Evolutionary conservation across 2,329 filamentous ascomycete genomes (phyloP), one percentile per base, ranked within the genome.

Genomic region (Fusarium euwallaceae): DNA sequence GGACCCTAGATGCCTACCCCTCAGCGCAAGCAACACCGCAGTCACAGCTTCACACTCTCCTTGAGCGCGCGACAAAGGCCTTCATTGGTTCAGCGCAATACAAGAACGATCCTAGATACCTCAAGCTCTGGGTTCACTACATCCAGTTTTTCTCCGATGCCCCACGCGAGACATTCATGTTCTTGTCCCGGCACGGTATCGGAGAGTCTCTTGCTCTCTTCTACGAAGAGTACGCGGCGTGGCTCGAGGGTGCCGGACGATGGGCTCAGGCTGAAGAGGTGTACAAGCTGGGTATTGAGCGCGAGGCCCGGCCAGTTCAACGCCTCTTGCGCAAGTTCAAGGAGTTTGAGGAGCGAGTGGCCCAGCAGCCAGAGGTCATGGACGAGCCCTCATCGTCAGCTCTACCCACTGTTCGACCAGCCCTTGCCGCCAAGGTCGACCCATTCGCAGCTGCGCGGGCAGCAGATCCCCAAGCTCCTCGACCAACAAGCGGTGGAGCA

Each of bases 171-270:
- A 95, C 94, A 0, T 99, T 95, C 81, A 91, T 97, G 56, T 99
- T 97, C 80, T 88, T 99, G 39, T 93, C 96, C 14, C 93, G 95
- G 61, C 95, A 99, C 81, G 89, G 88, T 72, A 94, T 99, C 70
- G 97, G 96, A 70, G 95, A 98, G 79, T 87, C 88, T 1, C 88
- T 99, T 4, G 97, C 97, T 2, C 86, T 98, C 4, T 99, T 95
- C 83, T 99, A 99, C 83, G 97, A 99, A 82, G 97, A 98, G 80
- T 99, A 97, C 81, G 95, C 97, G 1, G 93, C 91, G 2, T 98
- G 95, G 94, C 87, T 99, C 8, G 97, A 99, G 84, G 88, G 91
- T 39, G 93, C 92, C 8, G 93, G 92, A 16, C 88, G 96, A 73
- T 98, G 95, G 93, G 89, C 88, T 24, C 97, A 99, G 82, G 96